A percentile compares a stretch with the other conserved stretches of the same genome.
Conservation (phyloP, 805 yeast species). For the Komagataella phaffii region DNA sequence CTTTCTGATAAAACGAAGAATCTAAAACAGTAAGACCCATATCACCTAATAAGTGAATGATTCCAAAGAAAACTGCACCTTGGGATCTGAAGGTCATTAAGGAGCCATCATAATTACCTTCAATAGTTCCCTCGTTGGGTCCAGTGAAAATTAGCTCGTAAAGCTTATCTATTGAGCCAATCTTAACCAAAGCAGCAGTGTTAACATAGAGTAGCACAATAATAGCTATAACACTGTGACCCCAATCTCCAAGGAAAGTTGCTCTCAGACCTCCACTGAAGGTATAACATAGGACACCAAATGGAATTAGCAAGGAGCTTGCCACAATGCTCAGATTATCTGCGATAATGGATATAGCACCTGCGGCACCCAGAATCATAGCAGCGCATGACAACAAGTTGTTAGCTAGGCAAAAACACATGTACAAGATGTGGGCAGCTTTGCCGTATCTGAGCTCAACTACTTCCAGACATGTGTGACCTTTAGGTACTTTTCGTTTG, state of each 20-base stretch:
- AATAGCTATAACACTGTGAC: conserved; percentile 19
- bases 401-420: conserved; percentile 14
- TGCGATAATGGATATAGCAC: conserved; percentile 9
- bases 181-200: conserved; percentile 15
- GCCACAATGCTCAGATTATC: conserved; percentile 13
- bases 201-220: conserved; percentile 16
- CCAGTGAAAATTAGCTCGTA: conserved; percentile 12
- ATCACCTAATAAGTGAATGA: conserved; percentile 21
- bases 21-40: conserved; percentile 25
- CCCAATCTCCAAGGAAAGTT: conserved; percentile 19
- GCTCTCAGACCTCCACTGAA: conserved; percentile 20
- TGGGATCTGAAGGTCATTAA: conserved; percentile 21
- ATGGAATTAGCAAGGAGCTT: conserved; percentile 13
- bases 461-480: conserved; percentile 17
- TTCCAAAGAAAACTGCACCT: conserved; percentile 21
- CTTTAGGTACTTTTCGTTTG: conserved; percentile 15
- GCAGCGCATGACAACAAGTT: conserved; percentile 6
- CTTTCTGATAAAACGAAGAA: conserved; percentile 26
- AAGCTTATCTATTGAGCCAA: conserved; percentile 17
- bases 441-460: conserved; percentile 16
- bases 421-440: conserved; percentile 14
- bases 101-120: conserved; percentile 22
- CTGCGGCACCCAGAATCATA: conserved; percentile 9
- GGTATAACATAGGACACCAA: conserved; percentile 17
- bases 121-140: conserved; percentile 7